Evolutionary conservation across 768 basidiomycete genomes (phyloP).

Genomic region (Hypholoma fasciculare): DNA sequence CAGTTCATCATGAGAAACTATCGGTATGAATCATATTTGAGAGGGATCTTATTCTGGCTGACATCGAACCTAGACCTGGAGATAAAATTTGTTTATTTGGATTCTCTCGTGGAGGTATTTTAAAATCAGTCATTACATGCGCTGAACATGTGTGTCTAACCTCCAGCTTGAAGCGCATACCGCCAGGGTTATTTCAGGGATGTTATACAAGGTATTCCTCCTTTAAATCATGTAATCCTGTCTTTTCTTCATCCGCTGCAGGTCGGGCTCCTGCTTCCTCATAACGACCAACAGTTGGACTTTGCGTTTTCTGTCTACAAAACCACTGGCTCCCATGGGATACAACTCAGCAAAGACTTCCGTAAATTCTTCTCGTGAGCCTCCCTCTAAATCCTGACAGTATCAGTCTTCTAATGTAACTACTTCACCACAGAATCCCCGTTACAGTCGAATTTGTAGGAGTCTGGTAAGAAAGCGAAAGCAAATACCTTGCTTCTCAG

Average conservation of each 20-base stretch:
- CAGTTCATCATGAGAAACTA: constrained; percentile 7
- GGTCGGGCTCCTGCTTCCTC: constrained; percentile 26
- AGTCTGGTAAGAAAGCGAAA: constrained; percentile 20
- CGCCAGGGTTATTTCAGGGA: constrained; percentile 28
- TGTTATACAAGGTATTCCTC: constrained; percentile 27
- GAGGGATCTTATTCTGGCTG: neutral
- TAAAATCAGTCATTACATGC: no score
- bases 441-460: constrained; percentile 27
- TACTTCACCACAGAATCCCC: neutral
- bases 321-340: constrained; percentile 21
- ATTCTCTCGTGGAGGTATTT: constrained; percentile 24
- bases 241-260: neutral
- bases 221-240: neutral
- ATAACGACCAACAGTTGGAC: constrained; percentile 28
- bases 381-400: neutral
- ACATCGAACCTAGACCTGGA: constrained; percentile 16
- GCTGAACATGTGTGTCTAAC: neutral
- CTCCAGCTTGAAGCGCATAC: constrained; percentile 18
- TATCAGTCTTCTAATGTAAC: neutral
- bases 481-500: neutral
- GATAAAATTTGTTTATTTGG: constrained; percentile 31
- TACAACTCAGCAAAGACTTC: constrained; percentile 27
- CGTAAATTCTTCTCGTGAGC: constrained; percentile 21
- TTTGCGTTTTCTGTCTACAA: constrained; percentile 29
- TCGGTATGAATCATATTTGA: neutral